These are phyloP conservation scores for Arbutus unedo DNA, from an alignment of 148 eudicot genomes.

Conservation along the genomic window DNA sequence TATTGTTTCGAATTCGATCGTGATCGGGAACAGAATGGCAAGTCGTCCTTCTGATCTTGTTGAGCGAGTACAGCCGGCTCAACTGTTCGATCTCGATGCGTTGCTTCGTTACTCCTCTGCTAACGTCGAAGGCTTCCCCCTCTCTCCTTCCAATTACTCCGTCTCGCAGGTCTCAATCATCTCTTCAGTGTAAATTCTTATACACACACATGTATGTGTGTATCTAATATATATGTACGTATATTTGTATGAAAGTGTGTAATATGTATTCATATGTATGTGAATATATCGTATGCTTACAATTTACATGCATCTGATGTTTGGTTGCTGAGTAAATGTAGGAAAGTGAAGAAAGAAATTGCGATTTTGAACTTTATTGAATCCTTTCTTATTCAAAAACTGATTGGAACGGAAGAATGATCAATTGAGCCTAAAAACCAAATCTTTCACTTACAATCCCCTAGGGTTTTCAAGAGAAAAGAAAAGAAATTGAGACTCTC, in stretches of 20 bases:
- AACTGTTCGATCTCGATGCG: slow-evolving; percentile 46
- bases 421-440: background rate
- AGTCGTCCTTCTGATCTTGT: slow-evolving; percentile 35
- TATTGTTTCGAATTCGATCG: background rate
- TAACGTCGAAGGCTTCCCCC: slow-evolving; percentile 66
- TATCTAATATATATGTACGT: background rate
- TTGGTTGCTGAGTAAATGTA: background rate
- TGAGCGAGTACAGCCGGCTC: slow-evolving; percentile 36
- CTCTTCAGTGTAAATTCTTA: background rate
- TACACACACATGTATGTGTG: background rate
- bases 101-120: slow-evolving; percentile 57
- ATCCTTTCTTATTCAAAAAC: background rate
- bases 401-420: background rate
- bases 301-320: background rate
- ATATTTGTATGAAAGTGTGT: background rate
- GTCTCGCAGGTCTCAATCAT: slow-evolving; percentile 50
- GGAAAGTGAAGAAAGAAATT: background rate
- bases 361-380: background rate
- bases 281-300: too few relatives aligned
- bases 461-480: too few relatives aligned
- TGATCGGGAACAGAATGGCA: slow-evolving; percentile 26
- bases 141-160: slow-evolving; percentile 47
- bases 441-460: too few relatives aligned
- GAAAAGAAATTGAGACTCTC: too few relatives aligned
- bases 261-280: background rate